These are phyloP conservation scores for Saccharomycopsis amapae DNA, from an alignment of 805 yeast species.

Conservation along the genomic window DNA sequence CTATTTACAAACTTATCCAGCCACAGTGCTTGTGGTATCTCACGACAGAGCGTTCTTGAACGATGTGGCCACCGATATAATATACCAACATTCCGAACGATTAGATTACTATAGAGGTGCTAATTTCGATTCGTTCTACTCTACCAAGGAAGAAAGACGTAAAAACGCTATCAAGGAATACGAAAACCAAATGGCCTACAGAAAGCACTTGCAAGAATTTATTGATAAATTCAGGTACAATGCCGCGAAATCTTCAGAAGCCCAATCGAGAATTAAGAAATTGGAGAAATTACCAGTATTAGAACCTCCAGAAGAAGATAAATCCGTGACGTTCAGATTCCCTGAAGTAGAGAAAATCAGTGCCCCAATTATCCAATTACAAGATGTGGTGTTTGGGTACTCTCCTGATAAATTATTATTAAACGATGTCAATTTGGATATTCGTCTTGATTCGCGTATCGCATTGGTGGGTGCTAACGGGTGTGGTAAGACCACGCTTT, in stretches of 20 bases:
- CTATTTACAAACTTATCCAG: constrained; percentile 81
- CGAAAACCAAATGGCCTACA: constrained; percentile 93
- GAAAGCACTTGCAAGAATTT: constrained; percentile 88
- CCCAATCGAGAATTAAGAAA: constrained; percentile 95
- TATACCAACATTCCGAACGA: constrained; percentile 96
- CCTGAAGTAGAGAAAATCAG: constrained; percentile 92
- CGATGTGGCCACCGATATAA: constrained; percentile 97
- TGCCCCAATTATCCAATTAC: constrained; percentile 88
- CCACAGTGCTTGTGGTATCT: constrained; percentile 92
- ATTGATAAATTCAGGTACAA: constrained; percentile 95
- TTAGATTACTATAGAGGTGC: constrained; percentile 93
- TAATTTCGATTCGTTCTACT: constrained; percentile 86
- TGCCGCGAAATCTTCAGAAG: constrained; percentile 96
- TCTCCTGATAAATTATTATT: constrained; percentile 55
- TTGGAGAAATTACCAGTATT: constrained; percentile 88
- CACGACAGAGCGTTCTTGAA: constrained; percentile 96
- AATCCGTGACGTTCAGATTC: constrained; percentile 75
- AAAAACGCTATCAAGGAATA: constrained; percentile 92
- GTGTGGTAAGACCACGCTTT: constrained; percentile 95
- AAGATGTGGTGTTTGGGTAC: constrained; percentile 84
- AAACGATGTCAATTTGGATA: constrained; percentile 76
- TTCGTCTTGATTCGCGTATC: constrained; percentile 89
- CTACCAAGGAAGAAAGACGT: constrained; percentile 90
- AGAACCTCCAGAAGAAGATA: constrained; percentile 93
- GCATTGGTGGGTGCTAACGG: constrained; percentile 99